Evolutionary conservation across 306 rosid genomes (phyloP).

Genomic region (Parietaria judaica): DNA sequence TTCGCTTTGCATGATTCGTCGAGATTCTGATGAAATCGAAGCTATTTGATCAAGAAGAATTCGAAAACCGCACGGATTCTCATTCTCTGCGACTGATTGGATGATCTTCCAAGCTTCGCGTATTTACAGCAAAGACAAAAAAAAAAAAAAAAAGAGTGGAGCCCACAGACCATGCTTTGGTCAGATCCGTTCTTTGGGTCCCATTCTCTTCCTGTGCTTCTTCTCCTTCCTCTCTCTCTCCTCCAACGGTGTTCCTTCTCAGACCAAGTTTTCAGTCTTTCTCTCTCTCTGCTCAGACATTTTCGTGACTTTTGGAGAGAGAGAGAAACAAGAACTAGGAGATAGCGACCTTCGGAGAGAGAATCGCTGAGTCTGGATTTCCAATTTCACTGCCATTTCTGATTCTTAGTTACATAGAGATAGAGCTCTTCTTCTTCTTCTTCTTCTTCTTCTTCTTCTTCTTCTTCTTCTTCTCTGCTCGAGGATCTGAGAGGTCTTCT

Average conservation of each 20-base stretch:
- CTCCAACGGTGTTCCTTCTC: constrained; percentile 45
- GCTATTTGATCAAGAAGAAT: too few relatives aligned
- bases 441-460: not conserved
- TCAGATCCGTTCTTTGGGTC: constrained; percentile 63
- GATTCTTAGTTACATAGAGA: constrained; percentile 14
- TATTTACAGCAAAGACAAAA: too few relatives aligned
- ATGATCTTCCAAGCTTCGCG: too few relatives aligned
- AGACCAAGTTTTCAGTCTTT: constrained; percentile 30
- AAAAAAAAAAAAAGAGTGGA: constrained; percentile 24
- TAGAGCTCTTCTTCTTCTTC: constrained; percentile 3
- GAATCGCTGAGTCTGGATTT: not conserved
- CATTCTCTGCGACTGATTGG: too few relatives aligned
- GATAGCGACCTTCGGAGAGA: constrained; percentile 10
- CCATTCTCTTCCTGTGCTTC: constrained; percentile 19
- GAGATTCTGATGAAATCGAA: too few relatives aligned
- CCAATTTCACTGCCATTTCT: constrained; percentile 1
- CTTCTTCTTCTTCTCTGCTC: constrained; percentile 3
- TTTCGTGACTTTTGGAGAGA: constrained; percentile 16
- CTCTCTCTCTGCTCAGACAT: constrained; percentile 30
- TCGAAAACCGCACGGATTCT: too few relatives aligned
- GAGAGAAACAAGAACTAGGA: not conserved
- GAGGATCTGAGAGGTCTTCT: constrained; percentile 8
- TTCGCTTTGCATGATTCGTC: too few relatives aligned
- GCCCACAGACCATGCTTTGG: constrained; percentile 50
- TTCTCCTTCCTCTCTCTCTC: constrained; percentile 11